Evolutionary conservation across 352 stramenopile species (phyloP), one percentile per base, ranked within the genome.

Genomic region (Globisporangium solare): DNA sequence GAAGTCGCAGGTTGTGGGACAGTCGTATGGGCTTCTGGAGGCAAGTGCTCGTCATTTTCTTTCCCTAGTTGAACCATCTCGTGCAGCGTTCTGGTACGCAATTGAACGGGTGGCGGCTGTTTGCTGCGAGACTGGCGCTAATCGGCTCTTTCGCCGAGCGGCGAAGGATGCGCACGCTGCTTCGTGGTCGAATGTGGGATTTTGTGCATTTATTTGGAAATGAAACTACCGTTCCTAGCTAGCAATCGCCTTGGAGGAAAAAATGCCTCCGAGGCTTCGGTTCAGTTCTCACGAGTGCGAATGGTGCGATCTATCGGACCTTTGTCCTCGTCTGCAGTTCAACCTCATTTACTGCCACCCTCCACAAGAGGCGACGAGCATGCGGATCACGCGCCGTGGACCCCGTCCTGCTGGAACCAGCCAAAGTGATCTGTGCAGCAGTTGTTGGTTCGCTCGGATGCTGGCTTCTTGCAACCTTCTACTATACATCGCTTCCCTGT

Each of bases 371-470:
- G 10, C 37, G 10, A 17, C 37, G 37, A 42, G 14, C 37, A 42
- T 17, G 37, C 37, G 11, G 37, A 42, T 54, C 27, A 54, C n/a
- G 41, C 48, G 6, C 45, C 48, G 27, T 54, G 48, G 27, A 43
- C 20, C 0, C 48, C 48, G 35, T 65, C 63, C 22, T 64, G 59
- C 31, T 67, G 57, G 18, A 41, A 56, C 64, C 60, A 67, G 32
- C 60, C 51, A 51, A 58, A 78, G 58, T 85, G 74, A 37, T 76
- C 72, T 12, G 60, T 58, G 58, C 75, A 86, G 17, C 69, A 71
- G 49, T 83, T 77, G 56, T 72, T 66, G 17, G 66, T 83, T 18
- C 70, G 67, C 60, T 80, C 60, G 40, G 66, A 79, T 32, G 76
- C 76, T 17, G 71, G 76, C 55, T 81, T 83, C 21, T 68, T 62